Conservation (phyloP, 179 eudicot genomes). For the Spergularia azorica region DNA sequence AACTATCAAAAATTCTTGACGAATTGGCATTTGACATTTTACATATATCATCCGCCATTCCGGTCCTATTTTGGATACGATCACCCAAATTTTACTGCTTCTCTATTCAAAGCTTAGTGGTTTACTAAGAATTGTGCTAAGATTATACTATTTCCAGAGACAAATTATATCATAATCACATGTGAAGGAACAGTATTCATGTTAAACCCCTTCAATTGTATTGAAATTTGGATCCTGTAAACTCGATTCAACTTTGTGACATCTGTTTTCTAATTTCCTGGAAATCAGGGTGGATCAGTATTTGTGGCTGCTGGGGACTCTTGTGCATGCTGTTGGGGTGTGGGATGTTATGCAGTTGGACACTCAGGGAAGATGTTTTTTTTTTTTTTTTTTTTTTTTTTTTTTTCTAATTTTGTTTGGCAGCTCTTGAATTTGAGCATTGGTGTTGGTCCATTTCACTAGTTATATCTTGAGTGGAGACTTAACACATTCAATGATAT, state of each 20-base stretch:
- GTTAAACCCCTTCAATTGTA: constrained; percentile 11
- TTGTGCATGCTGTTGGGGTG: constrained; percentile 96
- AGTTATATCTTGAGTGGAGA: background rate
- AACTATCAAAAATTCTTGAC: background rate
- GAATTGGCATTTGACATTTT: background rate
- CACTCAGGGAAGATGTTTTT: background rate
- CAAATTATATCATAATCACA: constrained; percentile 2
- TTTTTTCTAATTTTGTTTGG: too few relatives aligned
- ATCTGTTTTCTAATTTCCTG: constrained; percentile 2
- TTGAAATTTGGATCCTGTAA: background rate
- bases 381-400: too few relatives aligned
- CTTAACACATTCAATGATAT: background rate
- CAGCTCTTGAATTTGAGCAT: background rate
- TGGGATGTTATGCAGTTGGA: constrained; percentile 51
- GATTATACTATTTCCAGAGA: background rate
- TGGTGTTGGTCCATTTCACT: background rate
- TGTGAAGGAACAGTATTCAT: background rate
- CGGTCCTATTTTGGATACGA: background rate
- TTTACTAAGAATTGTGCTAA: background rate
- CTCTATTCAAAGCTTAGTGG: background rate
- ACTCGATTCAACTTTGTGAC: background rate
- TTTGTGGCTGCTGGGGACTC: constrained; percentile 93
- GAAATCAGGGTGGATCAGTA: constrained; percentile 61
- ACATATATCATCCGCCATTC: background rate
- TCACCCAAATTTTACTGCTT: background rate